These are phyloP conservation scores for Aquilaria agallochum DNA, from an alignment of 441 rosid genomes.

Conservation along the genomic window DNA sequence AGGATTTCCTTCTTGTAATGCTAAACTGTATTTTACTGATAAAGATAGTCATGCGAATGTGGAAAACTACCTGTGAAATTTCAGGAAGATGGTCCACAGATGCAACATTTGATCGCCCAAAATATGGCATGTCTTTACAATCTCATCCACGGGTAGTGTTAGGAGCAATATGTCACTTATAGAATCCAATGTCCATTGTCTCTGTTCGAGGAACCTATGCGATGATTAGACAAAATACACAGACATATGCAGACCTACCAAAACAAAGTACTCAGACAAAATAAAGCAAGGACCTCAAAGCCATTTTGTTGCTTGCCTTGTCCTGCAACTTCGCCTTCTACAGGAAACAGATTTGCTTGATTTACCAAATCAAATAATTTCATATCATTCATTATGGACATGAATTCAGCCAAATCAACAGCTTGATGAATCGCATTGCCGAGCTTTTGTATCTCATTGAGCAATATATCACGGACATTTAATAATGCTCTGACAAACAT, in stretches of 20 bases:
- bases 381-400: constrained; percentile 42
- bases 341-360: constrained; percentile 26
- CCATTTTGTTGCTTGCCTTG: constrained; percentile 63
- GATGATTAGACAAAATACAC: too few relatives aligned
- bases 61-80: constrained; percentile 72
- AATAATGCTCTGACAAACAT: constrained; percentile 65
- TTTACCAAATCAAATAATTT: constrained; percentile 34
- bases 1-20: not conserved
- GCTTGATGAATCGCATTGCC: constrained; percentile 49
- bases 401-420: constrained; percentile 52
- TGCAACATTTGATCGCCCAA: constrained; percentile 59
- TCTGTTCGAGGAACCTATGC: constrained; percentile 35
- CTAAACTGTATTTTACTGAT: too few relatives aligned
- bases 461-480: constrained; percentile 53
- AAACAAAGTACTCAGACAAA: constrained; percentile 8
- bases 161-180: constrained; percentile 38
- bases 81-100: constrained; percentile 77
- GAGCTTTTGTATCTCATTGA: constrained; percentile 63
- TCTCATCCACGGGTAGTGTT: constrained; percentile 42
- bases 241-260: too few relatives aligned
- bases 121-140: constrained; percentile 42
- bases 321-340: constrained; percentile 35
- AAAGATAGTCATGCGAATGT: not conserved
- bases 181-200: constrained; percentile 32
- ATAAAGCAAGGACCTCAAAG: constrained; percentile 70